Conservation (phyloP, 495 filamentous ascomycete species). For the Podospora conica region DNA sequence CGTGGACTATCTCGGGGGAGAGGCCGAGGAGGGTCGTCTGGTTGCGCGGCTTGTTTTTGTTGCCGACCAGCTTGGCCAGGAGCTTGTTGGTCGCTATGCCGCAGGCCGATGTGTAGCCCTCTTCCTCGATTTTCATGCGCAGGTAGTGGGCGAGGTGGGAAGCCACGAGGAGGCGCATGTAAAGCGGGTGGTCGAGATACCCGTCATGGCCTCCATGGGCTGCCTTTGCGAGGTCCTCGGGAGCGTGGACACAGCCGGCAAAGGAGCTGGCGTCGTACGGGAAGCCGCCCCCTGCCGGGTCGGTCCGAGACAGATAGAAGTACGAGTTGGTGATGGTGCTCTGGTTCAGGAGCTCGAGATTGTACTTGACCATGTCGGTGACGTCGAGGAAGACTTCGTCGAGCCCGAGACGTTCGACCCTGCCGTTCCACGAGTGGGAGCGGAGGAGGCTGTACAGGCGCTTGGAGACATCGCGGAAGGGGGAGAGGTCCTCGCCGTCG, state of each 20-base stretch:
- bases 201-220: neutral
- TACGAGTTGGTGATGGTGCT: slow-evolving; percentile 62
- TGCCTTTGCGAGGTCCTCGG: neutral
- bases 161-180: slow-evolving; percentile 55
- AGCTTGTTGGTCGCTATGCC: slow-evolving; percentile 83
- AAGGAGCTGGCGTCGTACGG: slow-evolving; percentile 61
- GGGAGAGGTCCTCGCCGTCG: slow-evolving; percentile 79
- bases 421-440: slow-evolving; percentile 64
- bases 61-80: slow-evolving; percentile 78
- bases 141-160: slow-evolving; percentile 72
- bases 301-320: slow-evolving; percentile 67
- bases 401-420: slow-evolving; percentile 74
- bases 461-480: slow-evolving; percentile 82
- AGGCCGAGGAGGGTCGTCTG: slow-evolving; percentile 78
- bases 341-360: slow-evolving; percentile 60
- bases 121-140: slow-evolving; percentile 61
- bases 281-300: slow-evolving; percentile 72
- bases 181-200: slow-evolving; percentile 26
- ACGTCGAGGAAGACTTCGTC: slow-evolving; percentile 77
- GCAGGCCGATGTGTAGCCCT: slow-evolving; percentile 83
- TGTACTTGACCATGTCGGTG: slow-evolving; percentile 79
- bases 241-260: slow-evolving; percentile 26
- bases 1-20: slow-evolving; percentile 42
- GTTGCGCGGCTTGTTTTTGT: slow-evolving; percentile 73
- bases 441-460: slow-evolving; percentile 64